Evolutionary conservation across 202 grass and related monocot species (phyloP).

Genomic region (Alloteropsis angusta): DNA sequence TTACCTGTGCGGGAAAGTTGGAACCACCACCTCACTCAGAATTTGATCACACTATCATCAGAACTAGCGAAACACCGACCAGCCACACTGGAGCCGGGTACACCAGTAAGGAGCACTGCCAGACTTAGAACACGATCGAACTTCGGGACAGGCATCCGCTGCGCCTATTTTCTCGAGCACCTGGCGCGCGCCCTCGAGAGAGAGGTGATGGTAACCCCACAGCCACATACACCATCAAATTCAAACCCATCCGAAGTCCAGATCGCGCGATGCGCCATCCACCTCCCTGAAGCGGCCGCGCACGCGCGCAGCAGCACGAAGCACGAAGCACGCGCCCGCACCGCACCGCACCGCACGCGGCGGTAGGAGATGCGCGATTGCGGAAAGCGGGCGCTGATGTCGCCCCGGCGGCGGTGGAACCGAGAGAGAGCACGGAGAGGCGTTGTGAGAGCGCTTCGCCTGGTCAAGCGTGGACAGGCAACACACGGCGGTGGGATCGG

Average conservation of each 20-base stretch:
- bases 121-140: constrained; percentile 1
- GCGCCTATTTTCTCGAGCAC: constrained; percentile 43
- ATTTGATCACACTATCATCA: not conserved
- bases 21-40: not conserved
- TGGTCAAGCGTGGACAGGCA: not conserved
- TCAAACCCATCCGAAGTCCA: not conserved
- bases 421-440: not conserved
- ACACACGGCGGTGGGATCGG: not conserved
- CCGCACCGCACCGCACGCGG: not conserved
- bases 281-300: not conserved
- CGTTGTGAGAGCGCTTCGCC: not conserved
- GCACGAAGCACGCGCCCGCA: too few species aligned
- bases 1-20: not conserved
- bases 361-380: not conserved
- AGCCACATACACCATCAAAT: constrained; percentile 3
- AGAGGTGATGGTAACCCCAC: not conserved
- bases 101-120: not conserved
- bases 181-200: constrained; percentile 15
- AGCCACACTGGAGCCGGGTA: not conserved
- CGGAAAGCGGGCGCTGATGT: not conserved
- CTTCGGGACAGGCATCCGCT: not conserved
- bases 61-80: not conserved
- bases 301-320: not conserved
- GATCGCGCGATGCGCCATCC: not conserved
- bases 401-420: not conserved